A percentile compares a stretch with the other conserved stretches of the same genome.
Conservation (phyloP, 805 yeast species). For the Ogataea haglerorum region DNA sequence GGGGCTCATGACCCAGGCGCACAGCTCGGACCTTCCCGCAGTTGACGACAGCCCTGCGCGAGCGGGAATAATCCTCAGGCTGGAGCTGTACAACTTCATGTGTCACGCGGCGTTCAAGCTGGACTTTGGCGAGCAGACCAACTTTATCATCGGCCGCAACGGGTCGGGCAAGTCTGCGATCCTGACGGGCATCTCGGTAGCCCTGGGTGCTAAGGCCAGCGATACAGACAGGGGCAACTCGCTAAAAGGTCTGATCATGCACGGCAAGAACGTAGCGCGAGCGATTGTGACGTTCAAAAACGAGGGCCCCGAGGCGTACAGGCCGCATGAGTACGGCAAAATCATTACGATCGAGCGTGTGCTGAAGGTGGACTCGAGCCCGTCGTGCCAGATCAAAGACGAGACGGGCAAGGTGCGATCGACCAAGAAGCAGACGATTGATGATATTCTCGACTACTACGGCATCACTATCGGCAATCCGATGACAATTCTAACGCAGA, state of each 20-base stretch:
- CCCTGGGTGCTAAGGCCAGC: conserved; percentile 84
- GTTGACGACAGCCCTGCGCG: conserved; percentile 33
- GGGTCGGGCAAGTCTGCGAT: conserved; percentile 92
- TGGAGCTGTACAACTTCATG: conserved; percentile 76
- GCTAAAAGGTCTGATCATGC: conserved; percentile 66
- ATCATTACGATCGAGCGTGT: conserved; percentile 68
- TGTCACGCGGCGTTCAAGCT: conserved; percentile 81
- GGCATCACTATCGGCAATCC: conserved; percentile 86
- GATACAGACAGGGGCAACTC: conserved; percentile 82
- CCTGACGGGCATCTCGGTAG: conserved; percentile 80
- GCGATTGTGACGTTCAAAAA: conserved; percentile 64
- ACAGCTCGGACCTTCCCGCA: conserved; percentile 8
- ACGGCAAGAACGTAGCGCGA: conserved; percentile 68
- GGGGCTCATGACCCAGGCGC: conserved; percentile 25
- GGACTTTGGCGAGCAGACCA: conserved; percentile 72
- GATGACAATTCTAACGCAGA: conserved; percentile 89
- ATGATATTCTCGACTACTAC: conserved; percentile 63
- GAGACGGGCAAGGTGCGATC: conserved; percentile 52
- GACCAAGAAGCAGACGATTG: conserved; percentile 60
- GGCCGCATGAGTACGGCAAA: conserved; percentile 63
- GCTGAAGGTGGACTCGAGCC: conserved; percentile 50
- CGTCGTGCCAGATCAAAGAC: conserved; percentile 53
- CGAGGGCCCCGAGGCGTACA: conserved; percentile 61
- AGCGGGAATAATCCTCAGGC: conserved; percentile 67
- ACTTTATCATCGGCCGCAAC: conserved; percentile 84